Conservation (phyloP, 495 filamentous ascomycete genomes). For the Podospora anserina region DNA sequence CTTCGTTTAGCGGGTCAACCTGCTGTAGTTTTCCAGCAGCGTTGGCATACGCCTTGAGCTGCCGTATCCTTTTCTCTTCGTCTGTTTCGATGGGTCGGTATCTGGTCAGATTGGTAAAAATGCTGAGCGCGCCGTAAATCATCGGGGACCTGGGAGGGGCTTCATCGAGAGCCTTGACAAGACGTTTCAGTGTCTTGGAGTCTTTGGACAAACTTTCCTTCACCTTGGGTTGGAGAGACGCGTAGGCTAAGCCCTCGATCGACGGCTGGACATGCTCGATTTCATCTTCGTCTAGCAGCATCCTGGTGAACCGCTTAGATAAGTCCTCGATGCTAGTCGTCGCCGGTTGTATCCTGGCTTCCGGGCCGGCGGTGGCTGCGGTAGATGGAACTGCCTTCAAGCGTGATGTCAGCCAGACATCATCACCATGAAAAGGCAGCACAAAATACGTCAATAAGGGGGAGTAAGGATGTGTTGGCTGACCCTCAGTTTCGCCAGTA, state of each 20-base stretch:
- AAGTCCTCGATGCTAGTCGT: slow-evolving; percentile 65
- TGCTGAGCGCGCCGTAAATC: slow-evolving; percentile 79
- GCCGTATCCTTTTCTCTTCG: slow-evolving; percentile 83
- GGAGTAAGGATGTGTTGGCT: slow-evolving; percentile 29
- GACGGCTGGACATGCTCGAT: slow-evolving; percentile 60
- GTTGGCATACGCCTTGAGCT: slow-evolving; percentile 91
- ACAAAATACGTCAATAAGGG: slow-evolving; percentile 14
- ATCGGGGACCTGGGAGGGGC: slow-evolving; percentile 62
- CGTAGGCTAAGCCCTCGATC: slow-evolving; percentile 90
- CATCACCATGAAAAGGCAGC: slow-evolving; percentile 22
- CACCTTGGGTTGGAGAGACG: slow-evolving; percentile 74
- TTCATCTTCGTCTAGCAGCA: slow-evolving; percentile 60
- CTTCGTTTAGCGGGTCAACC: slow-evolving; percentile 66
- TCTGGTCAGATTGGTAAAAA: slow-evolving; percentile 75
- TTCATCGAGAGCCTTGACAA: slow-evolving; percentile 63
- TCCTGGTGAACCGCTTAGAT: slow-evolving; percentile 70
- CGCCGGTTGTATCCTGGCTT: slow-evolving; percentile 43
- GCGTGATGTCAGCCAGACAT: slow-evolving; percentile 48
- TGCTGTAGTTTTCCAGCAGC: slow-evolving; percentile 61
- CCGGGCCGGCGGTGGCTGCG: slow-evolving; percentile 34
- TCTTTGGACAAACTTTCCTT: slow-evolving; percentile 76
- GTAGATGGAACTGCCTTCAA: slow-evolving; percentile 49
- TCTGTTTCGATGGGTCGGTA: slow-evolving; percentile 79
- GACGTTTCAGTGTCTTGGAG: slow-evolving; percentile 57
- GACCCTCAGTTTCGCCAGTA: slow-evolving; percentile 72